A percentile compares a stretch with the other conserved stretches of the same genome.
Evolutionary conservation across 352 stramenopile genomes (phyloP).

Genomic region (Phytophthora kernoviae): DNA sequence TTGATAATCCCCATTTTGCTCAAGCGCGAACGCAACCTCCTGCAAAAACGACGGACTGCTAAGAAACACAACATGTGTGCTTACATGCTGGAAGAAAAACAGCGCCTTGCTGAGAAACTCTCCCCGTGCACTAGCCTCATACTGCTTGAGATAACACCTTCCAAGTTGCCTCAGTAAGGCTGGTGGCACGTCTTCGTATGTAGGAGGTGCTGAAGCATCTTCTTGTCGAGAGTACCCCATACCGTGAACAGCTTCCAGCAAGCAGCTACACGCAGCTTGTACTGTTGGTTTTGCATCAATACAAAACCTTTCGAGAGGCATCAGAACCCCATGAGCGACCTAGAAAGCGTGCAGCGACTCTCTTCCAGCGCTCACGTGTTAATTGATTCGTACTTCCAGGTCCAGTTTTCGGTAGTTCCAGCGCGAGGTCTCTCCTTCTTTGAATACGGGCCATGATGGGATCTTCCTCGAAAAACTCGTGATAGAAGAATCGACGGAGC

Average conservation of each 20-base stretch:
- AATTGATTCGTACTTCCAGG: conserved; percentile 28
- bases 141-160: conserved; percentile 46
- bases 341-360: conserved; percentile 50
- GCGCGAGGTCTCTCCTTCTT: conserved; percentile 11
- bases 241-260: conserved; percentile 37
- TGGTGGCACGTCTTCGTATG: conserved; percentile 22
- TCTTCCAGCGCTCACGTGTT: conserved; percentile 52
- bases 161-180: conserved; percentile 50
- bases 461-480: conserved; percentile 75
- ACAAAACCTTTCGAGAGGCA: conserved; percentile 40
- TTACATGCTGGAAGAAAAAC: conserved; percentile 55
- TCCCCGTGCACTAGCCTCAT: conserved; percentile 33
- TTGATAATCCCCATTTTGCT: conserved; percentile 43
- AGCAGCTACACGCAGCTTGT: conserved; percentile 31
- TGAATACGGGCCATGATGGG: conserved; percentile 39
- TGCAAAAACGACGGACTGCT: conserved; percentile 61
- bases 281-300: conserved; percentile 53
- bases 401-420: conserved; percentile 11
- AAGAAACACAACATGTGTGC: conserved; percentile 49
- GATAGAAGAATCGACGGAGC: conserved; percentile 66
- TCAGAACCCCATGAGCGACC: conserved; percentile 36
- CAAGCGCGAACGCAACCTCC: conserved; percentile 58
- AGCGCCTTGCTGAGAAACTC: conserved; percentile 46
- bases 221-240: conserved; percentile 21
- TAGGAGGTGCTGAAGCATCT: neutral